Evolutionary conservation across 768 basidiomycete genomes (phyloP).

Genomic region (Russula virescens): DNA sequence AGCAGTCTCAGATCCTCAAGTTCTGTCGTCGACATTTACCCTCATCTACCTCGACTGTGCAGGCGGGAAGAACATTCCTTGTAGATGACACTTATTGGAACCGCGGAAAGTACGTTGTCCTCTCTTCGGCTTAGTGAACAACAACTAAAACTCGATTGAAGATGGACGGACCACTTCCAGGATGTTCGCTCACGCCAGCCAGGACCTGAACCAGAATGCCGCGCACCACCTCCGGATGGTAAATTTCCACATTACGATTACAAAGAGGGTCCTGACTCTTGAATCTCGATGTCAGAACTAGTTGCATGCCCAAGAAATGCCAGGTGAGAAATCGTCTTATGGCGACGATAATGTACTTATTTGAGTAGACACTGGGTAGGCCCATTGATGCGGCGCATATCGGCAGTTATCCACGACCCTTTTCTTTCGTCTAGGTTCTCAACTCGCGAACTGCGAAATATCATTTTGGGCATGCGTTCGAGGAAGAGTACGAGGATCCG

Average conservation of each 20-base stretch:
- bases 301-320: constrained; percentile 68
- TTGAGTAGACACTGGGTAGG: constrained; percentile 56
- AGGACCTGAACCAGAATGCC: constrained; percentile 61
- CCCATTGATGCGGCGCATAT: background rate
- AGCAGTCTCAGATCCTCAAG: constrained; percentile 11
- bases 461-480: constrained; percentile 54
- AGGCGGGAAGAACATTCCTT: constrained; percentile 63
- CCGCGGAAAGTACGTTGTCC: constrained; percentile 52
- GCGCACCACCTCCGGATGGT: constrained; percentile 60
- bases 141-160: constrained; percentile 26
- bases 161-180: constrained; percentile 65
- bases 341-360: constrained; percentile 16
- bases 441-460: constrained; percentile 60
- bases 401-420: background rate
- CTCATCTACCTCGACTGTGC: background rate
- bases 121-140: background rate
- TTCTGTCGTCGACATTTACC: background rate
- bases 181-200: constrained; percentile 47
- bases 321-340: constrained; percentile 39
- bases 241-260: constrained; percentile 14
- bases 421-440: constrained; percentile 39
- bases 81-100: constrained; percentile 70
- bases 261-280: background rate
- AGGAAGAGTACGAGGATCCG: constrained; percentile 57
- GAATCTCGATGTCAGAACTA: constrained; percentile 40